Base-by-base conservation (phyloP, 1,284 basidiomycete species). In the Xerocomus nothofagi region DNA sequence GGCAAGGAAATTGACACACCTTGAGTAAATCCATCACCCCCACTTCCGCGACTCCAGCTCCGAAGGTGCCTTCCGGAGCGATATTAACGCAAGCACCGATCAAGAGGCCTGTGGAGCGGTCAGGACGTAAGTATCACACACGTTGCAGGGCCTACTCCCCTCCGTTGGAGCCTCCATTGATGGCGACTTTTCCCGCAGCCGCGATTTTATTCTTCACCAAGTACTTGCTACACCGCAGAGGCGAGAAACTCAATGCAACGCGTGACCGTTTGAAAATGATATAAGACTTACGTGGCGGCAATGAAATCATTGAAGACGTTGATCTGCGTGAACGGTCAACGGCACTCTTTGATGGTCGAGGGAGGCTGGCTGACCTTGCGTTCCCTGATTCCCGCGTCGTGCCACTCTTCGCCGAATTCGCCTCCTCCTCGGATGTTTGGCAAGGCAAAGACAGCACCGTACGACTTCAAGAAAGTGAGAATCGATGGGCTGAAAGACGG, bases 341-440 rank as follows among this genome's bases (percentile, higher is more conserved):
- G 39, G 6, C 18, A 17, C 20, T 20, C 21, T 29, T 15, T 1
- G 24, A 34, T 6, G 20, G n/a, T 17, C 3, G 42, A 50, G 52
- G 30, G 39, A 52, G 31, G 36, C 57, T n/a, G 26, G 26, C 66
- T 57, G 49, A 85, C 85, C 76, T 91, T 91, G 50, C 77, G 75
- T 52, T 89, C 87, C 51, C 73, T 75, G 23, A 74, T 84, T 2
- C 86, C 89, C n/a, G 78, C 86, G 32, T 78, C 61, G 62, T 91
- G 88, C 88, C 88, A 91, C 15, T 83, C 80, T 62, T 91, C 86
- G 12, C 91, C 91, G 56, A 90, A 92, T 65, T 94, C 91, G 3
- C 80, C 79, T 8, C 91, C 91, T n/a, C 91, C 91, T 44, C 91
- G 73, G 57, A 90, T 87, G 56, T 84, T 88, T 3, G 86, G 82